Evolutionary conservation across 2,329 filamentous ascomycete genomes (phyloP).

Genomic region (Nemania sp.): DNA sequence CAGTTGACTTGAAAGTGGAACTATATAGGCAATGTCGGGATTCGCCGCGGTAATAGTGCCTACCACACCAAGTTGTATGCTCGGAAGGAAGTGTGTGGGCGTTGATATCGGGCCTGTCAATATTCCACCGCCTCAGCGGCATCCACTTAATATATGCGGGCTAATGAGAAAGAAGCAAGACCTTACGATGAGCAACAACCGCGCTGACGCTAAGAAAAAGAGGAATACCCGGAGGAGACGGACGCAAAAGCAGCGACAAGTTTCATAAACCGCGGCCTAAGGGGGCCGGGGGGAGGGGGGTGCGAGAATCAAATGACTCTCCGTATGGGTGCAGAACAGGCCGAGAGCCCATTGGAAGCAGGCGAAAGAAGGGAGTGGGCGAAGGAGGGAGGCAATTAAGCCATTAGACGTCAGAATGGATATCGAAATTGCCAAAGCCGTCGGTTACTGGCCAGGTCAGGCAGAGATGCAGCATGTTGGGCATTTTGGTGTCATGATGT

Average conservation of each 20-base stretch:
- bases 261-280: conserved; percentile 20
- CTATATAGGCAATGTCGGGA: conserved; percentile 20
- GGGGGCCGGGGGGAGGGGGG: conserved; percentile 17
- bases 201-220: conserved; percentile 44
- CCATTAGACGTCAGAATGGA: conserved; percentile 36
- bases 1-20: conserved; percentile 16
- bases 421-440: conserved; percentile 32
- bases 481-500: conserved; percentile 52
- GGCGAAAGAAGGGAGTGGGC: conserved; percentile 21
- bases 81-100: conserved; percentile 14
- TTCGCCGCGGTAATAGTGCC: conserved; percentile 22
- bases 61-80: conserved; percentile 9
- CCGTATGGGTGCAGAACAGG: conserved; percentile 28
- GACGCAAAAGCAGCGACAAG: conserved; percentile 41
- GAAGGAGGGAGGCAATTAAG: conserved; percentile 29
- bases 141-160: conserved; percentile 30
- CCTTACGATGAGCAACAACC: conserved; percentile 41
- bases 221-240: conserved; percentile 15
- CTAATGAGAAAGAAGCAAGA: conserved; percentile 26
- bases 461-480: conserved; percentile 53
- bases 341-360: conserved; percentile 32
- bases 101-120: conserved; percentile 20
- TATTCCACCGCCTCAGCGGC: conserved; percentile 19
- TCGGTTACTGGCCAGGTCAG: conserved; percentile 46
- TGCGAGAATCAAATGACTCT: conserved; percentile 29